Evolutionary conservation across 768 basidiomycete genomes (phyloP).

Genomic region (Boletus sp.): DNA sequence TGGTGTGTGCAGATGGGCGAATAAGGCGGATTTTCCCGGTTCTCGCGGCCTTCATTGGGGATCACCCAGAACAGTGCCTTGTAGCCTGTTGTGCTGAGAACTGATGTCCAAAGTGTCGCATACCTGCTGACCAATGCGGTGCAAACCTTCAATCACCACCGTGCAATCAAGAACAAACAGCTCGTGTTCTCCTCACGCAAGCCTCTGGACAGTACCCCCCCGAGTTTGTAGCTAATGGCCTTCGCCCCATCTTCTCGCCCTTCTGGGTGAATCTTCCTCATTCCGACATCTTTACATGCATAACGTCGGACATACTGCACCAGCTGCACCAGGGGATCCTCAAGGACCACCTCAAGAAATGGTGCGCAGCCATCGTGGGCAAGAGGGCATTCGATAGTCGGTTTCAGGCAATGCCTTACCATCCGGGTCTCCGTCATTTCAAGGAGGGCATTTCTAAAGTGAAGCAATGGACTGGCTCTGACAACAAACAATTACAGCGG

Average conservation of each 20-base stretch:
- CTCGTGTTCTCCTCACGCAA: background rate
- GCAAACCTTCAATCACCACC: background rate
- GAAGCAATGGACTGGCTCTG: background rate
- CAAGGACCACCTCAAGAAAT: slow-evolving; percentile 1
- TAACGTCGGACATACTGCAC: background rate
- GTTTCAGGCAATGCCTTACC: background rate
- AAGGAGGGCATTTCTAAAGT: background rate
- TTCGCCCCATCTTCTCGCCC: background rate
- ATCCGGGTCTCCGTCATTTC: background rate
- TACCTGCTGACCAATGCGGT: background rate
- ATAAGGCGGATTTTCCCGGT: no score
- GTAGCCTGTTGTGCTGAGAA: background rate
- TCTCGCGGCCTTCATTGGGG: background rate
- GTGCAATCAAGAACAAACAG: background rate
- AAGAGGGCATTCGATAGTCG: background rate
- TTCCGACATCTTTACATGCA: background rate
- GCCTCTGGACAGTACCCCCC: background rate
- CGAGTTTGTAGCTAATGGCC: background rate
- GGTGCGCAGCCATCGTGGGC: background rate
- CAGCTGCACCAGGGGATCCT: background rate
- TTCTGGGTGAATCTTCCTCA: background rate
- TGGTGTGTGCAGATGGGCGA: background rate
- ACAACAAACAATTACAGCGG: background rate
- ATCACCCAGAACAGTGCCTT: background rate
- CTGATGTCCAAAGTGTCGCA: no score